phyloP scores from a whole-genome alignment of 23 red algal genomes.

The Gracilaria vermiculophylla region DNA sequence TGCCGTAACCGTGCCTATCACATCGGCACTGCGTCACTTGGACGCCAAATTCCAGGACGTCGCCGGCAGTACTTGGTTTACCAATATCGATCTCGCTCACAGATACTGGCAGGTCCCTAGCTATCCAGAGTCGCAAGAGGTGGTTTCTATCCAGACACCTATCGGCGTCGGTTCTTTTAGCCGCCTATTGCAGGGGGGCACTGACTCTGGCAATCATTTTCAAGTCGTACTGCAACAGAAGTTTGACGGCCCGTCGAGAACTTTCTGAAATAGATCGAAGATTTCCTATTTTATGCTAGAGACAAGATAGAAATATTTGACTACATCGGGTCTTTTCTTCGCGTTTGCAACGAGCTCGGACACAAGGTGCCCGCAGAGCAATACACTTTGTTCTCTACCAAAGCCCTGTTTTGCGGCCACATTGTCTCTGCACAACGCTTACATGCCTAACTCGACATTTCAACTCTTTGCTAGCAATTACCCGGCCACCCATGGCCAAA shows the following conservation, averaged over 20 bases:
- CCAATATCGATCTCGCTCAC: background rate
- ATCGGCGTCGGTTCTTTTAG: conserved; percentile 1
- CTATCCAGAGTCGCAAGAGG: background rate
- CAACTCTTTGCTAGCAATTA: background rate
- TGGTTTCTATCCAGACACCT: conserved; percentile 43
- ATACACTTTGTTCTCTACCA: background rate
- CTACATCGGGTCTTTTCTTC: background rate
- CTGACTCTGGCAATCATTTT: conserved; percentile 37
- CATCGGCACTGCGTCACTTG: conserved; percentile 26
- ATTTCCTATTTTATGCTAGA: conserved; percentile 20
- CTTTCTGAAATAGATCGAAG: conserved; percentile 22
- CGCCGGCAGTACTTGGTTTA: background rate
- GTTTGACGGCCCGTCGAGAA: background rate
- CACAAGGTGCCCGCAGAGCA: conserved; percentile 37
- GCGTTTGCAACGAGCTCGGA: background rate
- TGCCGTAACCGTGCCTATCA: background rate
- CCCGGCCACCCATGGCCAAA: background rate
- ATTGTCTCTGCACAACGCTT: background rate
- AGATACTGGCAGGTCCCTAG: conserved; percentile 12
- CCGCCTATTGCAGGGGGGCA: background rate
- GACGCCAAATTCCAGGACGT: background rate
- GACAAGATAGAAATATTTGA: conserved; percentile 19
- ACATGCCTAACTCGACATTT: background rate
- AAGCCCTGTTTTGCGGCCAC: conserved; percentile 12
- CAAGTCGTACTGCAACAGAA: background rate